A percentile compares a stretch with the other conserved stretches of the same genome.
These are phyloP conservation scores for Aspergillus fischeri DNA, from an alignment of 2,329 filamentous ascomycete species.

Conservation along the genomic window DNA sequence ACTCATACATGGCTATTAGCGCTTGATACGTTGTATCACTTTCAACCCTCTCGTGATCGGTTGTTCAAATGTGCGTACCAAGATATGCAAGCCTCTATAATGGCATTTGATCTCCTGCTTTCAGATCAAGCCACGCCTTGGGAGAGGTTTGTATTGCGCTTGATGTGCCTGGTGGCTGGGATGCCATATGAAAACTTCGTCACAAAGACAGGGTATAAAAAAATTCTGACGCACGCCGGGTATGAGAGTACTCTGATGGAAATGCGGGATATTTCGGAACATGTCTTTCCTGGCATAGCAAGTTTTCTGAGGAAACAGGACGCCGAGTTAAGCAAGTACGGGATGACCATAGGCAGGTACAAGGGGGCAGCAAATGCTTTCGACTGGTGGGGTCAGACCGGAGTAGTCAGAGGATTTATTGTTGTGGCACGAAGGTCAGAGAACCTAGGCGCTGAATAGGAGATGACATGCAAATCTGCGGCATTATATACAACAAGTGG, in stretches of 20 bases:
- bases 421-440: no score
- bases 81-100: conserved; percentile 46
- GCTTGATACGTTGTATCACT: conserved; percentile 56
- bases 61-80: conserved; percentile 42
- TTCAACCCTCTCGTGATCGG: conserved; percentile 48
- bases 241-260: not conserved
- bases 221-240: not conserved
- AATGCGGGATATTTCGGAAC: not conserved
- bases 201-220: not conserved
- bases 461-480: no score
- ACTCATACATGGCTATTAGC: conserved; percentile 49
- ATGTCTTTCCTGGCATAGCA: not conserved
- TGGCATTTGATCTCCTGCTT: conserved; percentile 55
- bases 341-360: not conserved
- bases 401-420: no score
- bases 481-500: no score
- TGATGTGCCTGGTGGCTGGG: conserved; percentile 46
- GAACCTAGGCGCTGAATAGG: no score
- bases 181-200: conserved; percentile 38
- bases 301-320: not conserved
- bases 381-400: not conserved
- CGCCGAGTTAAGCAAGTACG: not conserved
- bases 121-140: conserved; percentile 18
- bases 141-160: conserved; percentile 34
- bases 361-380: not conserved